Conservation (phyloP, 805 yeast species). For the Pichia paraexigua region DNA sequence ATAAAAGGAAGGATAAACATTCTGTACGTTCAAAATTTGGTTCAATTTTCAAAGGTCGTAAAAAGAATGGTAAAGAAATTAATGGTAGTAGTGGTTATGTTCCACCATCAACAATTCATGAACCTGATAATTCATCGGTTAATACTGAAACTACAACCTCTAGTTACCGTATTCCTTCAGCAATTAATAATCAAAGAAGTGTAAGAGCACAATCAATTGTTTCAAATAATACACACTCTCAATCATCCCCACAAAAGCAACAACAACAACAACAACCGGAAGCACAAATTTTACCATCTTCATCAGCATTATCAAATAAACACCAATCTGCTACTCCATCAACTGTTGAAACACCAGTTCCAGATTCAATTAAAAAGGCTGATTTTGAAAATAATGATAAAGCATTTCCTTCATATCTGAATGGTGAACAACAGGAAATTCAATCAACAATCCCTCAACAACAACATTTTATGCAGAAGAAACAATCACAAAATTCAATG, state of each 20-base stretch:
- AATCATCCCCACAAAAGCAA: not conserved
- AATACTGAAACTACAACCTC: constrained; percentile 13
- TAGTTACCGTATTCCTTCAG: not conserved
- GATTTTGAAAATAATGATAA: not conserved
- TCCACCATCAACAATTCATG: constrained; percentile 21
- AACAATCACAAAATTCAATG: constrained; percentile 7
- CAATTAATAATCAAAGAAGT: not conserved
- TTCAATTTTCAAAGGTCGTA: constrained; percentile 52
- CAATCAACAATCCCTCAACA: not conserved
- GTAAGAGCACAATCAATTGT: constrained; percentile 11
- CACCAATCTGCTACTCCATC: not conserved
- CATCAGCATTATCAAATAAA: not conserved
- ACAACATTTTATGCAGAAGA: not conserved
- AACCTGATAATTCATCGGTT: constrained; percentile 27
- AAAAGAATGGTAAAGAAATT: constrained; percentile 39
- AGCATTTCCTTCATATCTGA: constrained; percentile 2
- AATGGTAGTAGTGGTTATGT: constrained; percentile 6
- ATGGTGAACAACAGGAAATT: not conserved
- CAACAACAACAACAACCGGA: not conserved
- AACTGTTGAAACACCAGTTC: not conserved
- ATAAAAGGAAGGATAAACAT: constrained; percentile 23
- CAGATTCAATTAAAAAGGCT: not conserved
- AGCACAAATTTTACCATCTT: not conserved
- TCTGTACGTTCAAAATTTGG: constrained; percentile 65
- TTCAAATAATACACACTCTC: constrained; percentile 1